phyloP scores from a whole-genome alignment of 345 rosid genomes.

The Citrus mangshanensis region DNA sequence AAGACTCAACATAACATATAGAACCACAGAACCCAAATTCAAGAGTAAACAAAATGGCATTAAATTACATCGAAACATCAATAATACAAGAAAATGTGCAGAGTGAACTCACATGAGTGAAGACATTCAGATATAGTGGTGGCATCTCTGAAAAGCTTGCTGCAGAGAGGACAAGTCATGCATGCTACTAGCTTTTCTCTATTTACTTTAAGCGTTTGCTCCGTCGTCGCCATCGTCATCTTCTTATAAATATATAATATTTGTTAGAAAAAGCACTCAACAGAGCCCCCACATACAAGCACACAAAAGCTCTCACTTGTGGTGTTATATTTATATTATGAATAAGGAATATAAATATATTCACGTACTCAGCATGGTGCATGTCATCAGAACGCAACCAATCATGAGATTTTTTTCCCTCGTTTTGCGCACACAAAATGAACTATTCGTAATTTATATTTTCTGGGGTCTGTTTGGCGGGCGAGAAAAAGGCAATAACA shows the following conservation, averaged over 20 bases:
- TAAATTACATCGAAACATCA: not conserved
- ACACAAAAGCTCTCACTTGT: not conserved
- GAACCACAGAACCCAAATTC: not conserved
- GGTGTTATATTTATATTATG: not conserved
- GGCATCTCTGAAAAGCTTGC: constrained; percentile 39
- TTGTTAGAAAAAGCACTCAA: not conserved
- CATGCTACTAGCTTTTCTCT: constrained; percentile 31
- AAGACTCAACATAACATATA: constrained; percentile 1
- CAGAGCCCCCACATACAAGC: not conserved
- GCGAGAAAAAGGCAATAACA: constrained; percentile 4
- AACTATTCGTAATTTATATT: not conserved
- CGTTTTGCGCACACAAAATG: not conserved
- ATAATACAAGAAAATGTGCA: not conserved
- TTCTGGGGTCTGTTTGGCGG: constrained; percentile 14
- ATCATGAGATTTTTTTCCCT: not conserved
- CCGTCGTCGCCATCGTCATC: constrained; percentile 11
- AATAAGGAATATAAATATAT: not conserved
- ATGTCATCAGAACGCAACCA: constrained; percentile 19
- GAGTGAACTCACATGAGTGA: constrained; percentile 39
- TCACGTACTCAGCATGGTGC: constrained; percentile 32
- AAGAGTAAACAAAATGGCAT: not conserved
- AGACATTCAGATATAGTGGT: constrained; percentile 58
- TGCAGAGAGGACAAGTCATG: constrained; percentile 48
- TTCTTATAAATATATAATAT: too few relatives aligned
- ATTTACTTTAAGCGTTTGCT: constrained; percentile 22